Evolutionary conservation across 2,329 filamentous ascomycete species (phyloP).

Genomic region (Colletotrichum viniferum): DNA sequence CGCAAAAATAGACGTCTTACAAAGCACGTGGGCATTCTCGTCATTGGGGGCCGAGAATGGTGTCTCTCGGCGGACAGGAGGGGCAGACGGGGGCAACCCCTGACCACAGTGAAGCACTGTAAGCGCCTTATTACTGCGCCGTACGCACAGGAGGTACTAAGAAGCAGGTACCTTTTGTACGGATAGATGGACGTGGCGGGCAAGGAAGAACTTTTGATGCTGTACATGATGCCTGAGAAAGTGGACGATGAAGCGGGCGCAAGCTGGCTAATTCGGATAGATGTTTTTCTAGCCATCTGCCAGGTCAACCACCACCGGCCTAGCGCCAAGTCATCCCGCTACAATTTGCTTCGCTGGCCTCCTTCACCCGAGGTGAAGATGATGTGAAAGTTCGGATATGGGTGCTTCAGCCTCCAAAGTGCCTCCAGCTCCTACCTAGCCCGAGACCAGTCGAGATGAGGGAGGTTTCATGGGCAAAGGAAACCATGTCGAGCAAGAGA

Average conservation of each 20-base stretch:
- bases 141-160: not conserved
- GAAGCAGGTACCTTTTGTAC: not conserved
- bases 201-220: not conserved
- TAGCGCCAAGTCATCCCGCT: not conserved
- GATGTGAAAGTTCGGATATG: not conserved
- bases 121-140: not conserved
- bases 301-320: not conserved
- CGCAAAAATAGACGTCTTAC: constrained; percentile 19
- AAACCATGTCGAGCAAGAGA: not conserved
- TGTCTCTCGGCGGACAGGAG: not conserved
- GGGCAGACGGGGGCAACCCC: not conserved
- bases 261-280: not conserved
- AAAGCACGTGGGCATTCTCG: constrained; percentile 19
- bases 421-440: not conserved
- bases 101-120: not conserved
- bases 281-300: not conserved
- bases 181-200: not conserved
- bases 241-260: not conserved
- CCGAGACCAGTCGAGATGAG: not conserved
- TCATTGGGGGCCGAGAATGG: constrained; percentile 16
- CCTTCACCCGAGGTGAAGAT: not conserved
- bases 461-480: not conserved
- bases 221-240: not conserved
- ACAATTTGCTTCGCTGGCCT: not conserved
- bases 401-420: not conserved